Percentiles rank a stretch among this genome's conserved stretches.
phyloP scores from a whole-genome alignment of 768 basidiomycete genomes.

The Chalciporus pseudorubinellus region DNA sequence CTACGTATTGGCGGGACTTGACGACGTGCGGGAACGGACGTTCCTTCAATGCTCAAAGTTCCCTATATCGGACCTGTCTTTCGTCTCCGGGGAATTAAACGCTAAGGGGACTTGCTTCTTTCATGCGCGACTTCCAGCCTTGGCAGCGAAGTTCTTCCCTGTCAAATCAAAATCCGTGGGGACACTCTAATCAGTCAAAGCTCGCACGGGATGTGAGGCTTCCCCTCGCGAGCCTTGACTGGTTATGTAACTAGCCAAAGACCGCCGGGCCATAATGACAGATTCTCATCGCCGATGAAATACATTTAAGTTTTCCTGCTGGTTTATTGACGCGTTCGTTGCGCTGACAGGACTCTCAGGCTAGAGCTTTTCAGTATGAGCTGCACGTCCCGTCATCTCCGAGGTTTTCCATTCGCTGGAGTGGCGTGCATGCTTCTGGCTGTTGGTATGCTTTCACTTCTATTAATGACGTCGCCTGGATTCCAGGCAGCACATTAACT shows the following conservation, averaged over 20 bases:
- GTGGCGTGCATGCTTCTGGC: neutral
- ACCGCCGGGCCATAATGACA: slow-evolving; percentile 14
- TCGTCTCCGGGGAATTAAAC: slow-evolving; percentile 24
- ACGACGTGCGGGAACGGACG: slow-evolving; percentile 13
- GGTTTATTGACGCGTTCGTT: slow-evolving; percentile 4
- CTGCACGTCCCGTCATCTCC: slow-evolving; percentile 2
- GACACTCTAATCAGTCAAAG: slow-evolving; percentile 9
- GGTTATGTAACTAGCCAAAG: slow-evolving; percentile 9
- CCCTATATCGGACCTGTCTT: slow-evolving; percentile 1
- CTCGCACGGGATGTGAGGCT: slow-evolving; percentile 21
- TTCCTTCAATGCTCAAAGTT: slow-evolving; percentile 6
- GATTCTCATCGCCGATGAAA: neutral
- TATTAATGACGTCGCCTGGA: neutral
- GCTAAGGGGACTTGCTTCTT: slow-evolving; percentile 4
- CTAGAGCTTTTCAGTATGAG: neutral
- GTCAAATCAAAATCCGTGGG: slow-evolving; percentile 17
- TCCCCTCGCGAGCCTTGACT: no score
- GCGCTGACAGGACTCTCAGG: neutral
- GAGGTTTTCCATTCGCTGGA: neutral
- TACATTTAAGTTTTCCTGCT: slow-evolving; percentile 1
- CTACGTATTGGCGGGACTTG: neutral
- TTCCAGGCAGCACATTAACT: neutral
- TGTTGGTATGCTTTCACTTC: neutral
- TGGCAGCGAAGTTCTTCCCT: slow-evolving; percentile 6
- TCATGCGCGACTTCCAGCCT: slow-evolving; percentile 13